These are phyloP conservation scores for Eremomyces bilateralis DNA, from an alignment of 495 filamentous ascomycete species.

Conservation along the genomic window DNA sequence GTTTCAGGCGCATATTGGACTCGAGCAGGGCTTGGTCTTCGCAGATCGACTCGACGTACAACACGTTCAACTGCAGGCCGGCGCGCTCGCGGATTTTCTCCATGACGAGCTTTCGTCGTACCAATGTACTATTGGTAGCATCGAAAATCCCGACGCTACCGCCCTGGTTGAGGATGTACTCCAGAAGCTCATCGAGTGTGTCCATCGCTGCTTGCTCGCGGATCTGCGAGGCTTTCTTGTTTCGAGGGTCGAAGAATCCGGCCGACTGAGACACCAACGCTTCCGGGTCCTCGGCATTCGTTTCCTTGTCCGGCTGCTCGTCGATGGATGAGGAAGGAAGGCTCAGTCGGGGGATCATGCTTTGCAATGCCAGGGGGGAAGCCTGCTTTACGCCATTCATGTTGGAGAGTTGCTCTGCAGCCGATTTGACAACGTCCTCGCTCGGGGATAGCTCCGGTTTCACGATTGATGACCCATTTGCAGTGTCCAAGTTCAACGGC, in stretches of 20 bases:
- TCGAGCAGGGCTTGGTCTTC: constrained; percentile 67
- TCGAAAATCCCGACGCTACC: constrained; percentile 96
- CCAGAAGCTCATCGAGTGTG: constrained; percentile 74
- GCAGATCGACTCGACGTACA: constrained; percentile 90
- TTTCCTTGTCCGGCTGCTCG: not conserved
- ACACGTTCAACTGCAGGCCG: constrained; percentile 64
- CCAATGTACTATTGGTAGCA: constrained; percentile 86
- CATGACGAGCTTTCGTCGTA: constrained; percentile 63
- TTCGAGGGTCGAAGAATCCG: constrained; percentile 83
- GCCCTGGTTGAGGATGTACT: constrained; percentile 60
- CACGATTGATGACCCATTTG: too few relatives aligned
- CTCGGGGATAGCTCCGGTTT: constrained; percentile 3
- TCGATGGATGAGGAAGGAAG: not conserved
- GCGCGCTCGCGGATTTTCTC: constrained; percentile 63
- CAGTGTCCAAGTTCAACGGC: constrained; percentile 15
- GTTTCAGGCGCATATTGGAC: constrained; percentile 91
- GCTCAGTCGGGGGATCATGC: not conserved
- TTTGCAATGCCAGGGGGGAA: not conserved
- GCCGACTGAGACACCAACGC: constrained; percentile 66
- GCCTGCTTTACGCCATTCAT: not conserved
- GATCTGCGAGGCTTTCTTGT: constrained; percentile 57
- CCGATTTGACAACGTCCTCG: constrained; percentile 3
- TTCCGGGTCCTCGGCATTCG: not conserved
- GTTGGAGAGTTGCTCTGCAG: not conserved
- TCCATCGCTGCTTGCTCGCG: constrained; percentile 82